A percentile compares a stretch with the other conserved stretches of the same genome.
Conservation (phyloP, 805 yeast species). For the Yamadazyma sp. region DNA sequence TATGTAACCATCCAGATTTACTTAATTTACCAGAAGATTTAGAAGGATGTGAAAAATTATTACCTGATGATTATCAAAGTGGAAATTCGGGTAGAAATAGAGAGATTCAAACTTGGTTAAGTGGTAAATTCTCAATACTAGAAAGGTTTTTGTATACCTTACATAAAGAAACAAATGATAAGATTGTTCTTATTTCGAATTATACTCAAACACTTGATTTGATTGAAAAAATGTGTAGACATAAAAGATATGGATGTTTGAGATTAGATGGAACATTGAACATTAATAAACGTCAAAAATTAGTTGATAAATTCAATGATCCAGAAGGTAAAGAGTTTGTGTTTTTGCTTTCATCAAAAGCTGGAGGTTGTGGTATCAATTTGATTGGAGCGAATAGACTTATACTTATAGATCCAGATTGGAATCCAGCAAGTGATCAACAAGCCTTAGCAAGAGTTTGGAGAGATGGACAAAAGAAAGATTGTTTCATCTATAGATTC, state of each 20-base stretch:
- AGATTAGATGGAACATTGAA: slow-evolving; percentile 92
- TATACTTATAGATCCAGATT: slow-evolving; percentile 83
- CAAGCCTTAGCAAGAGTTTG: slow-evolving; percentile 97
- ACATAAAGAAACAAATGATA: slow-evolving; percentile 80
- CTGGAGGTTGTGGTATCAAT: slow-evolving; percentile 98
- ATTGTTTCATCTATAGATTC: slow-evolving; percentile 91
- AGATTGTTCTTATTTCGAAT: slow-evolving; percentile 90
- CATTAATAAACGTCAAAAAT: slow-evolving; percentile 86
- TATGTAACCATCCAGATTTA: slow-evolving; percentile 92
- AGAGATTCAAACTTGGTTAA: slow-evolving; percentile 74
- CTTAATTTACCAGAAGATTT: slow-evolving; percentile 73
- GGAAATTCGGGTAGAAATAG: slow-evolving; percentile 55
- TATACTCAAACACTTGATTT: slow-evolving; percentile 93
- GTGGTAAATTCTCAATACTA: slow-evolving; percentile 83
- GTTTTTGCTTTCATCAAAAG: slow-evolving; percentile 87
- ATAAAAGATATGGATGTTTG: slow-evolving; percentile 67
- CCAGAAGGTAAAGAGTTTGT: slow-evolving; percentile 87
- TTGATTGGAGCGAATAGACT: slow-evolving; percentile 94
- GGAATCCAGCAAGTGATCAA: slow-evolving; percentile 99
- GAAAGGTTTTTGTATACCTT: slow-evolving; percentile 82
- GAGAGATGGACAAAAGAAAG: slow-evolving; percentile 98
- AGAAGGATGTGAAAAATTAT: slow-evolving; percentile 59
- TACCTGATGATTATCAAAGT: slow-evolving; percentile 72
- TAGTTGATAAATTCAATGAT: slow-evolving; percentile 88
- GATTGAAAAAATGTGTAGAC: slow-evolving; percentile 81